phyloP scores from a whole-genome alignment of 2,329 filamentous ascomycete species.

The Neopestalotiopsis sp. region DNA sequence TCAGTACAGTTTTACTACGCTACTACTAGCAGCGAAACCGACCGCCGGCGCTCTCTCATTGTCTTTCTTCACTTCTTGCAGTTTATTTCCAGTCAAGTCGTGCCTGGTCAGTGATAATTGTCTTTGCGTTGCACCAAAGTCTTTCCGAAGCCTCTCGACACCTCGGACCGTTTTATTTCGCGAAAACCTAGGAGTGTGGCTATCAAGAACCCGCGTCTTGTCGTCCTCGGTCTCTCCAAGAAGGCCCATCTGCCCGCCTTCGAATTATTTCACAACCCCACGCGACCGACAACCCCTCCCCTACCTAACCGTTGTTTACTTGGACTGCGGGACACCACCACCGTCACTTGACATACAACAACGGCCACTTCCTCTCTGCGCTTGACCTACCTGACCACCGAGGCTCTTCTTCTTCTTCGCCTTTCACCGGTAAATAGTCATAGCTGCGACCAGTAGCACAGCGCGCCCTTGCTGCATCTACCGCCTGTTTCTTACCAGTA shows the following conservation, averaged over 20 bases:
- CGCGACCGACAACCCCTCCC: slow-evolving; percentile 15
- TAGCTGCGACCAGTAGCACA: neutral
- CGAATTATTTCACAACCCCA: slow-evolving; percentile 12
- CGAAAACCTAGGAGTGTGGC: neutral
- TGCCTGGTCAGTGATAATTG: slow-evolving; percentile 1
- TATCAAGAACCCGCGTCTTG: neutral
- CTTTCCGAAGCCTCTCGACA: neutral
- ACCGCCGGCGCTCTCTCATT: slow-evolving; percentile 1
- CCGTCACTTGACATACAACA: neutral
- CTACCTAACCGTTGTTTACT: slow-evolving; percentile 6
- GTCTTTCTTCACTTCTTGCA: slow-evolving; percentile 6
- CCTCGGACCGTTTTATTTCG: neutral
- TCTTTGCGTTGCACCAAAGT: neutral
- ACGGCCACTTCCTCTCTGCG: neutral
- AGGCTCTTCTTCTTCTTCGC: neutral
- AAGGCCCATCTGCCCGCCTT: slow-evolving; percentile 7
- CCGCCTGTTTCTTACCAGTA: neutral
- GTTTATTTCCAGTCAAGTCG: neutral
- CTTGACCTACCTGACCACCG: neutral
- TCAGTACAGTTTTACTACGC: neutral
- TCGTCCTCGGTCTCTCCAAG: slow-evolving; percentile 2
- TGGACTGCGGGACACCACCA: neutral
- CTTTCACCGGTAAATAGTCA: neutral
- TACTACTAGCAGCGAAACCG: neutral
- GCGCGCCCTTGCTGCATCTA: neutral